Evolutionary conservation across 305 asterid genomes (phyloP), one percentile per base, ranked within the genome.

Genomic region (Fraxinus albicans): DNA sequence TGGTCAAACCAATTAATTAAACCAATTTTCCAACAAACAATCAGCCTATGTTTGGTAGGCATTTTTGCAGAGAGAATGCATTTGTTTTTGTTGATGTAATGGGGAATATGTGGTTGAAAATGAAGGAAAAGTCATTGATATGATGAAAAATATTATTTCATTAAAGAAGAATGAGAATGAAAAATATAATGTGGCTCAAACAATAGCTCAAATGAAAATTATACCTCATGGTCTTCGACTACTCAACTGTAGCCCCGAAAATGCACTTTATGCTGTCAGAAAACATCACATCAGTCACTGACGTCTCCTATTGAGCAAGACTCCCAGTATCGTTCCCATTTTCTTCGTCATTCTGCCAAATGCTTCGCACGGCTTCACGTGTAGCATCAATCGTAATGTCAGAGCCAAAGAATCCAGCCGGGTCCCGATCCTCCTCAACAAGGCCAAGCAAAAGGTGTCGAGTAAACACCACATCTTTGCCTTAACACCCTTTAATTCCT

Each of bases 181-280:
- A 25, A 25, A 25, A 25, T 25, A 25, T 25, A 25, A 25, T 25
- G 27, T 25, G 27, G 27, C 27, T 25, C 27, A 25, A 25, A 25
- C 27, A 25, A 25, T 25, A 25, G 27, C 27, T 25, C 99, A 98
- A 65, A 95, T 88, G 7, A 97, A 87, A 96, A 90, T 95, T 95
- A 79, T 95, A 86, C 63, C 98, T 98, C 96, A 91, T 89, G 17
- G 93, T 90, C 92, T 25, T 25, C 4, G 99, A 96, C 88, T 93
- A 95, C 92, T 95, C 99, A 8, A 92, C 98, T 0, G 97, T 98
- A 17, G 98, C 98, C 90, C 95, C 98, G 80, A 96, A 93, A 36
- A 93, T 97, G 13, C 92, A 89, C 82, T 96, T 96, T 0, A 96
- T 88, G 88, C 90, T 86, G 0, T 87, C 31, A 0, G 98, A 92